These are phyloP conservation scores for Flaveria ramosissima DNA, from an alignment of 129 eudicot species.

Conservation along the genomic window DNA sequence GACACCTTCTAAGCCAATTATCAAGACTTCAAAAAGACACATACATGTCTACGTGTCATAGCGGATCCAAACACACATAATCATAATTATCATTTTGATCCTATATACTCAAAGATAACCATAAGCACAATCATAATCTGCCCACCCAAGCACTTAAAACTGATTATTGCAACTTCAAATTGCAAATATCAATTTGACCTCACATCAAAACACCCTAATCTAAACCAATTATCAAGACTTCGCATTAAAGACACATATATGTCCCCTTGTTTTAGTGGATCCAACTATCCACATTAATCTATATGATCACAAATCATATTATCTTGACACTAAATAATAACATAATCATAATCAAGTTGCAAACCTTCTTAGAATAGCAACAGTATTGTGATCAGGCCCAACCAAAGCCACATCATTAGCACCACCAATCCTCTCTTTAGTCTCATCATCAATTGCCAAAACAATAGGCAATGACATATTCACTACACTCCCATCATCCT, in stretches of 20 bases:
- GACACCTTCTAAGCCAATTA: too few relatives aligned
- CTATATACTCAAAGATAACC: background rate
- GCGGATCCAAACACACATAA: background rate
- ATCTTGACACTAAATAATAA: background rate
- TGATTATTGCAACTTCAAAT: background rate
- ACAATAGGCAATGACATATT: slow-evolving; percentile 98
- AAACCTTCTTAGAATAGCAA: slow-evolving; percentile 79
- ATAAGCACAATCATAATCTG: background rate
- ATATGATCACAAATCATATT: background rate
- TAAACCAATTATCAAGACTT: background rate
- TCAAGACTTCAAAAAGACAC: background rate
- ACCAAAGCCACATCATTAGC: slow-evolving; percentile 64
- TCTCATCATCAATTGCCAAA: slow-evolving; percentile 75
- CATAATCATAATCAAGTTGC: slow-evolving; percentile 19
- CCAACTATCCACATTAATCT: background rate
- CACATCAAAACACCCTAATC: background rate
- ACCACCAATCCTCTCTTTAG: slow-evolving; percentile 56
- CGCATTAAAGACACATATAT: background rate
- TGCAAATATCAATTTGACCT: too few relatives aligned
- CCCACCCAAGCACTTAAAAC: background rate
- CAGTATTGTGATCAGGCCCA: slow-evolving; percentile 56
- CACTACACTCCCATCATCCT: slow-evolving; percentile 52
- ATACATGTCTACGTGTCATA: background rate
- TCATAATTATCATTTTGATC: background rate
- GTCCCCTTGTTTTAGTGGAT: too few relatives aligned